Evolutionary conservation across 805 yeast genomes (phyloP).

Genomic region (Spathaspora gorwiae): DNA sequence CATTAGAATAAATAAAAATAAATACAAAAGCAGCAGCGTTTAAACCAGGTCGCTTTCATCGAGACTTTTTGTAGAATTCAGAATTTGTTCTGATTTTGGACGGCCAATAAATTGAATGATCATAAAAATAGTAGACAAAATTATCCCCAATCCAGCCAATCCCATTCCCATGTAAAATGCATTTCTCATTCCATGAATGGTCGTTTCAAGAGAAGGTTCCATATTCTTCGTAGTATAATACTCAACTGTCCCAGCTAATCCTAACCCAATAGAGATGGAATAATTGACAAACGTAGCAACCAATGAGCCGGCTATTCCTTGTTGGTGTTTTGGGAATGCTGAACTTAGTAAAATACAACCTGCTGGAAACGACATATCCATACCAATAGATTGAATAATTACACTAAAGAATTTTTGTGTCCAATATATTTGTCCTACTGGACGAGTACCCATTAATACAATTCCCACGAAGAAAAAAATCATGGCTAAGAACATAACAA

Average conservation of each 20-base stretch:
- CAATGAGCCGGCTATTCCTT: conserved; percentile 75
- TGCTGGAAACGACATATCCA: conserved; percentile 78
- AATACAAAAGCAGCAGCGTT: too few species aligned
- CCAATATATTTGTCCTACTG: conserved; percentile 59
- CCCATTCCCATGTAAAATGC: conserved; percentile 32
- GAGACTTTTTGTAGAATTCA: too few species aligned
- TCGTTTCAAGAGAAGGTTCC: conserved; percentile 12
- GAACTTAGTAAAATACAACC: conserved; percentile 58
- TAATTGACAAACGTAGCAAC: conserved; percentile 69
- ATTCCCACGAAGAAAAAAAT: conserved; percentile 49
- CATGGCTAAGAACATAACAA: conserved; percentile 48
- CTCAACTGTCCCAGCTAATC: conserved; percentile 32
- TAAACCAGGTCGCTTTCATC: too few species aligned
- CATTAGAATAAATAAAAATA: too few species aligned
- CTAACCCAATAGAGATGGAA: conserved; percentile 42
- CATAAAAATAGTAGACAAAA: conserved; percentile 16
- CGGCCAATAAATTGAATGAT: conserved; percentile 4
- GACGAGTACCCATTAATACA: conserved; percentile 49
- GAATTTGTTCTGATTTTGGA: too few species aligned
- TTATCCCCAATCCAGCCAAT: conserved; percentile 26
- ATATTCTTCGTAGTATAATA: conserved; percentile 17
- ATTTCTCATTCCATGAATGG: conserved; percentile 19
- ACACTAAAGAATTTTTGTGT: conserved; percentile 51
- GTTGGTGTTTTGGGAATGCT: conserved; percentile 55
- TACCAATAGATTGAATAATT: conserved; percentile 59